Evolutionary conservation across 2,329 filamentous ascomycete genomes (phyloP), one percentile per base, ranked within the genome.

Genomic region (Sarocladium oryzae): DNA sequence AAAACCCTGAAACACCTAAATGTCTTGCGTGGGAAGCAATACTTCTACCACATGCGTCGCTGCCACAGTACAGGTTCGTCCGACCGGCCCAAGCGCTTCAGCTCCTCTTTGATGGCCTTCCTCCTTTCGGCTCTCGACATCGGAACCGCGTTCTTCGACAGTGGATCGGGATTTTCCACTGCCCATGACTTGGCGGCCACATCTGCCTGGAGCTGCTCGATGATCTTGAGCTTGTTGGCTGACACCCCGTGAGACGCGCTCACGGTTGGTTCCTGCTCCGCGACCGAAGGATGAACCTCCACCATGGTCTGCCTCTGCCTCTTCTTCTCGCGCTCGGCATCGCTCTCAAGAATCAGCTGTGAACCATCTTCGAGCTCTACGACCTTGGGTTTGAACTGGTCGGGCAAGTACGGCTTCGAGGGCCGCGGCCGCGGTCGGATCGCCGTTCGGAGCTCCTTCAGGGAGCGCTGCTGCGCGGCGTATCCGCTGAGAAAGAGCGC

Each of bases 401-500:
- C 75, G 0, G 77, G 77, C 1, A 79, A 64, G 60, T 75, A 74
- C 5, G 74, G 70, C 8, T 62, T 69, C 56, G 63, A 49, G 75
- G 77, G 52, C 20, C 46, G 30, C 7, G 54, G 52, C 11, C 63
- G 61, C 4, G 68, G 68, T 57, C 77, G 78, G 60, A 96, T 85
- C 16, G 87, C 87, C 52, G 76, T 73, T 60, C 92, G 87, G 28
- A 96, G 77, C 59, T 85, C 85, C 55, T 79, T 80, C 4, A 96
- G 81, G 1, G 89, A 93, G 60, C 89, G 82, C 67, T 96, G 91
- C 62, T 96, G 91, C 50, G 96, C 78, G 2, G 84, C 79, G 66
- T 95, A 96, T 61, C 91, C 91, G 49, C 88, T 89, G 28, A 96
- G 75, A 66, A 96, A 96, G 23, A 96, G 82, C 4, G 90, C 80